Evolutionary conservation across 257 asterid species (phyloP).

Genomic region (Anisodus tanguticus): DNA sequence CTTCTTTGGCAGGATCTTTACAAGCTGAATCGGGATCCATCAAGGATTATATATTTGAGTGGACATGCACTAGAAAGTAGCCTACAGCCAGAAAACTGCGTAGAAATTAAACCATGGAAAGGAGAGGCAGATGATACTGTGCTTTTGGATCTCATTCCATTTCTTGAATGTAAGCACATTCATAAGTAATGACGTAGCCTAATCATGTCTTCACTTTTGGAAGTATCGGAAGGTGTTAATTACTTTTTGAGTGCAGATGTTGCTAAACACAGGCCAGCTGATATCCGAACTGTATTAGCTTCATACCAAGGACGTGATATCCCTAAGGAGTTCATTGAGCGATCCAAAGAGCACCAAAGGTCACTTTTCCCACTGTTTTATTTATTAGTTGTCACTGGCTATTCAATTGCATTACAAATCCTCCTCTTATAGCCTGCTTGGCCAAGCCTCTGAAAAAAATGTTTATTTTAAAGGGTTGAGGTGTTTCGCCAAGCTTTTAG

Average conservation of each 20-base stretch:
- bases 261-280: slow-evolving; percentile 75
- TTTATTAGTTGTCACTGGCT: not conserved
- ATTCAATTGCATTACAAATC: slow-evolving; percentile 21
- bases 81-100: slow-evolving; percentile 80
- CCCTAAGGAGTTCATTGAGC: slow-evolving; percentile 79
- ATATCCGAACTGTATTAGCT: slow-evolving; percentile 78
- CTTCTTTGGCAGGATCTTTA: slow-evolving; percentile 71
- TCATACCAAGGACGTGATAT: slow-evolving; percentile 88
- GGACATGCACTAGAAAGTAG: slow-evolving; percentile 79
- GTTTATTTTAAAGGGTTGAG: no score
- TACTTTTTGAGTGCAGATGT: slow-evolving; percentile 60
- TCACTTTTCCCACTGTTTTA: slow-evolving; percentile 33
- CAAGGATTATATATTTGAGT: slow-evolving; percentile 72
- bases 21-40: slow-evolving; percentile 84
- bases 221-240: not conserved
- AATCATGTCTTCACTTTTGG: not conserved
- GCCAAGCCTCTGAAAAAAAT: no score
- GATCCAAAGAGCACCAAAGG: slow-evolving; percentile 85
- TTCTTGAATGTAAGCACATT: slow-evolving; percentile 78
- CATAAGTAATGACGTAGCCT: not conserved
- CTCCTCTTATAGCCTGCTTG: not conserved
- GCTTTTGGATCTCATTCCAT: slow-evolving; percentile 86
- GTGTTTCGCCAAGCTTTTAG: no score
- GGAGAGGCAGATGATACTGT: slow-evolving; percentile 83
- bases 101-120: slow-evolving; percentile 71